These are phyloP conservation scores for Vachellia collinsii DNA, from an alignment of 306 rosid species.

Conservation along the genomic window DNA sequence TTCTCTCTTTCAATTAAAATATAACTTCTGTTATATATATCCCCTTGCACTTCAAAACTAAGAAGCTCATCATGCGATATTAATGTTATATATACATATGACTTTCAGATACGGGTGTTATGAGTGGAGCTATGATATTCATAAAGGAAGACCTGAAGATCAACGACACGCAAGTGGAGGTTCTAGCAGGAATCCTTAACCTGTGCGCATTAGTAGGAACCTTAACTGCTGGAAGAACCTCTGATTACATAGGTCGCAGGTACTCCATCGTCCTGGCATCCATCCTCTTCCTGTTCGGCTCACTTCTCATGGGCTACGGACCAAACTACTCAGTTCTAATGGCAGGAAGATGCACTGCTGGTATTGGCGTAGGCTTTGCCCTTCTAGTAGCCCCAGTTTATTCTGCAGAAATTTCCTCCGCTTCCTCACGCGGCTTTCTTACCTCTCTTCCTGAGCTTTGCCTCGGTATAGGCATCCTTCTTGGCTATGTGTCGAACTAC, in stretches of 20 bases:
- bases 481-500: slow-evolving; percentile 74
- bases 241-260: slow-evolving; percentile 85
- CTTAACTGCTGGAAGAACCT: slow-evolving; percentile 65
- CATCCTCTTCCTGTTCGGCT: slow-evolving; percentile 62
- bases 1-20: neutral
- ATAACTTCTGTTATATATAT: neutral
- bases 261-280: slow-evolving; percentile 67
- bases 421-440: slow-evolving; percentile 59
- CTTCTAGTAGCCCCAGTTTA: slow-evolving; percentile 87
- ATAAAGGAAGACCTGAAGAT: slow-evolving; percentile 79
- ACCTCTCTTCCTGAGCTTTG: slow-evolving; percentile 77
- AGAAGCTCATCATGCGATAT: neutral
- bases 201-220: slow-evolving; percentile 74
- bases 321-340: slow-evolving; percentile 66
- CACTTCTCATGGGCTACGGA: slow-evolving; percentile 79
- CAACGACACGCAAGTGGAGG: slow-evolving; percentile 64
- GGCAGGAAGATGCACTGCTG: slow-evolving; percentile 72
- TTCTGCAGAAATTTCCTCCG: slow-evolving; percentile 82
- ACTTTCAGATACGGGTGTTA: slow-evolving; percentile 78
- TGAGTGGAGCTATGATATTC: slow-evolving; percentile 93
- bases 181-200: slow-evolving; percentile 80
- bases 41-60: neutral
- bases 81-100: neutral
- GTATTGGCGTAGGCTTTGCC: slow-evolving; percentile 85
- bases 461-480: slow-evolving; percentile 73